Evolutionary conservation across 2,329 filamentous ascomycete genomes (phyloP).

Genomic region (Fusarium sp.): DNA sequence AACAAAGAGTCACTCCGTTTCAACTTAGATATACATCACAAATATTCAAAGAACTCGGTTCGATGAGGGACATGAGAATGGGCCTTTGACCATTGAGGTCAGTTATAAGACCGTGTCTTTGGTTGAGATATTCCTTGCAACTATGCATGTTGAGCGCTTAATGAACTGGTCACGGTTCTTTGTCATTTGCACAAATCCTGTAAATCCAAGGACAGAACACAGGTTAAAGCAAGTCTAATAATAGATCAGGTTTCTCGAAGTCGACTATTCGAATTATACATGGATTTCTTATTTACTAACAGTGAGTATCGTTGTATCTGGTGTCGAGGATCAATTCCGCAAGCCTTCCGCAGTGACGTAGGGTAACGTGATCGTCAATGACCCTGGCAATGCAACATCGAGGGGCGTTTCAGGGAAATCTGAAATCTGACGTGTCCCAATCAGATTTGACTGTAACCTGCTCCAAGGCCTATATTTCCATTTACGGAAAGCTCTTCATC

Average conservation of each 20-base stretch:
- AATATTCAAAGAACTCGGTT: too few relatives aligned
- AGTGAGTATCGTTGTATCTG: background rate
- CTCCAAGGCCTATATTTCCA: background rate
- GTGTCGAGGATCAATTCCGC: background rate
- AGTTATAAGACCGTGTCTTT: too few relatives aligned
- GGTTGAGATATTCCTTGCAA: too few relatives aligned
- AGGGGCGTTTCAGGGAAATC: background rate
- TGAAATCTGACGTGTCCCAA: slow-evolving; percentile 1
- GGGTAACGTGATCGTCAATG: background rate
- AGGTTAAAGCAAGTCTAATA: too few relatives aligned
- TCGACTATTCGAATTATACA: too few relatives aligned
- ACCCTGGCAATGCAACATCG: background rate
- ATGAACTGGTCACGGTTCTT: background rate
- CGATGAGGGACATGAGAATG: too few relatives aligned
- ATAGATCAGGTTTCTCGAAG: too few relatives aligned
- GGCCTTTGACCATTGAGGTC: too few relatives aligned
- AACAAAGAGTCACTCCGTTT: too few relatives aligned
- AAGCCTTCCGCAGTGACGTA: background rate
- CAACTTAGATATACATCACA: too few relatives aligned
- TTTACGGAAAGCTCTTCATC: background rate
- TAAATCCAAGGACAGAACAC: too few relatives aligned
- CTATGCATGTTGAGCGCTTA: too few relatives aligned
- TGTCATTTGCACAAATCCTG: rapidly evolving
- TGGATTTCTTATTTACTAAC: background rate
- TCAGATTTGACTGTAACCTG: background rate